A percentile compares a stretch with the other conserved stretches of the same genome.
phyloP scores from a whole-genome alignment of 371 early-diverging fungal species.

The Dentiscutata heterogama region DNA sequence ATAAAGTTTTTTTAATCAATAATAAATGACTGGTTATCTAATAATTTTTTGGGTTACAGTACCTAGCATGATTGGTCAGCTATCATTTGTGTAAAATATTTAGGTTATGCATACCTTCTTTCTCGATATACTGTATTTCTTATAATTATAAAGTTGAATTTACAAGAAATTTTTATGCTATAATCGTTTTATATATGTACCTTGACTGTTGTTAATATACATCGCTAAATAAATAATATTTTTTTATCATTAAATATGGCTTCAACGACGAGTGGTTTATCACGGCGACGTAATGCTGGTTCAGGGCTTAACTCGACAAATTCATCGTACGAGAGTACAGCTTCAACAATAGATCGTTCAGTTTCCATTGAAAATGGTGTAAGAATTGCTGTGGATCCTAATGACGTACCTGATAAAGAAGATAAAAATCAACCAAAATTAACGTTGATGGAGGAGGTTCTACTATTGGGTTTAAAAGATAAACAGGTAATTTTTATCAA shows the following conservation, averaged over 20 bases:
- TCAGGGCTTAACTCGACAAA: not conserved
- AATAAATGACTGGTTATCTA: too few relatives aligned
- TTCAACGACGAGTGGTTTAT: slow-evolving; percentile 41
- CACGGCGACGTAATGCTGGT: slow-evolving; percentile 36
- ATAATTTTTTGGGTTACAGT: too few relatives aligned
- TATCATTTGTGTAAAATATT: too few relatives aligned
- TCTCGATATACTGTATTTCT: too few relatives aligned
- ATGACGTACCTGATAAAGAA: slow-evolving; percentile 33
- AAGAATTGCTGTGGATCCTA: slow-evolving; percentile 42
- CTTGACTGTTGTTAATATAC: too few relatives aligned
- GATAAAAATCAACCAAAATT: slow-evolving; percentile 64
- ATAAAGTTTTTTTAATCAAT: too few relatives aligned
- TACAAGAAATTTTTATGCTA: too few relatives aligned
- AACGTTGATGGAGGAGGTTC: slow-evolving; percentile 94
- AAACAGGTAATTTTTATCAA: slow-evolving; percentile 71
- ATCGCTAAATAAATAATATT: too few relatives aligned
- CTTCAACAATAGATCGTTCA: slow-evolving; percentile 5
- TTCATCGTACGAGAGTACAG: slow-evolving; percentile 35
- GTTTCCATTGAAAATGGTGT: slow-evolving; percentile 32
- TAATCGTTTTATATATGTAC: too few relatives aligned
- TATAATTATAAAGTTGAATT: too few relatives aligned
- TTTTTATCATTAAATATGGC: slow-evolving; percentile 9
- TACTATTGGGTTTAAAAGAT: slow-evolving; percentile 95
- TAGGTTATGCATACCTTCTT: too few relatives aligned
- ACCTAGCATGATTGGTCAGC: too few relatives aligned